These are phyloP conservation scores for Aureobasidium sp. DNA, from an alignment of 2,329 filamentous ascomycete genomes.

Conservation along the genomic window DNA sequence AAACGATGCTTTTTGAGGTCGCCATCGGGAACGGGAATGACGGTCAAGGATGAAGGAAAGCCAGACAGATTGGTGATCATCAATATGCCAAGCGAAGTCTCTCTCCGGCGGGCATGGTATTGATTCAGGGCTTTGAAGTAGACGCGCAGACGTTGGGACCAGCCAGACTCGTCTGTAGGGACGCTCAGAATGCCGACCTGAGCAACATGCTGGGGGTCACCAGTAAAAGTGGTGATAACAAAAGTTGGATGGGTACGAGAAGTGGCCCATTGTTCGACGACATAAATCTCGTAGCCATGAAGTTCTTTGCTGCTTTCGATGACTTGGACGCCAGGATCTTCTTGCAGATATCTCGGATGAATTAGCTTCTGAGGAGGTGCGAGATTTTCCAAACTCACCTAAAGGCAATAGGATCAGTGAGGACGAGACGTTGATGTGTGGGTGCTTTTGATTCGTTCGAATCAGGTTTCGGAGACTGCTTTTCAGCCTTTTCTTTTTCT, in stretches of 20 bases:
- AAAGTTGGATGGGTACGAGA: conserved; percentile 85
- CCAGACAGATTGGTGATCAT: conserved; percentile 92
- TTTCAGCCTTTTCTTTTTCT: not conserved
- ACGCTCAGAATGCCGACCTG: conserved; percentile 72
- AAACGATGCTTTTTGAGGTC: conserved; percentile 72
- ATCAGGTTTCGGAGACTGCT: conserved; percentile 5
- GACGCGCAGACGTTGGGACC: conserved; percentile 69
- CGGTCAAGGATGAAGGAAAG: conserved; percentile 84
- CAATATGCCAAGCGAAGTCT: conserved; percentile 72
- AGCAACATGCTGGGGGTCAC: conserved; percentile 71
- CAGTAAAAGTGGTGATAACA: conserved; percentile 87
- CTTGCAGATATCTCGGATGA: conserved; percentile 59
- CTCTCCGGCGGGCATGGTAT: conserved; percentile 74
- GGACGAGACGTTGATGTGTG: conserved; percentile 49
- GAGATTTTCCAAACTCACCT: conserved; percentile 24
- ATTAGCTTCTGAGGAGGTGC: conserved; percentile 11
- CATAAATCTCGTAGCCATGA: conserved; percentile 80
- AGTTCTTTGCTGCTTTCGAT: conserved; percentile 64
- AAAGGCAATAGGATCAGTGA: conserved; percentile 59
- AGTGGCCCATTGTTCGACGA: conserved; percentile 97
- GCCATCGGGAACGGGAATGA: conserved; percentile 83
- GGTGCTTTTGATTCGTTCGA: not conserved
- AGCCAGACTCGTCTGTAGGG: conserved; percentile 67
- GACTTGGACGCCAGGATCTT: conserved; percentile 68
- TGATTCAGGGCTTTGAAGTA: conserved; percentile 84